Base-by-base conservation (phyloP, 2,329 filamentous ascomycete species). In the Macroventuria anomochaeta region DNA sequence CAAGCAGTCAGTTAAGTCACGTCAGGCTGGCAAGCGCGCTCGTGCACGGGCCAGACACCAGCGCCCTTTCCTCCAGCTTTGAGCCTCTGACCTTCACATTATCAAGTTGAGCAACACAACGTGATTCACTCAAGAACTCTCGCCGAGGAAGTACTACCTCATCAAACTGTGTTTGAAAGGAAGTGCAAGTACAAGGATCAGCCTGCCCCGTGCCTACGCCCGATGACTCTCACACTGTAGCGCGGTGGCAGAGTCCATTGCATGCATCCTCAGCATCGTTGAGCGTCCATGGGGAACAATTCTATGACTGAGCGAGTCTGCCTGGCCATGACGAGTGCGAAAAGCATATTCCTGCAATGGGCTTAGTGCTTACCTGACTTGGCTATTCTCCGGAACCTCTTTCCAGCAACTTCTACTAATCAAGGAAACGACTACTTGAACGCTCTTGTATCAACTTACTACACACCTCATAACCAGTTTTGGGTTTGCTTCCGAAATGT, bases 281-380 rank as follows among this genome's bases (percentile, higher is more conserved):
- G 23, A 25, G 23, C 23, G 23, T 25, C 23, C 23, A 25, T 5
- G 8, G 23, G 8, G 5, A 5, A 25, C 23, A 5, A 25, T 25
- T 25, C 5, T 8, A 25, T 25, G 8, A 8, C 23, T 8, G 8
- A 25, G 23, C 23, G 8, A 25, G 8, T 25, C 23, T 5, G 23
- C 23, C 5, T 25, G 23, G 23, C 23, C 23, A 25, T 25, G 15
- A 18, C 10, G 33, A 39, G 4, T 18, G 46, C 37, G 21, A 32
- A 12, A 32, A 32, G n/a, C 13, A 10, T 28, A n/a, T 33, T 11
- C 12, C 28, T 37, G 7, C 7, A 17, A 44, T n/a, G 10, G 13
- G 33, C 28, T 28, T 46, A 46, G 41, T 28, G 48, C 41, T 52
- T 52, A 52, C 48, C 28, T 31, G 48, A 34, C 40, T 25, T 33